phyloP scores from a whole-genome alignment of 495 filamentous ascomycete species.

The Sabuloglossum arenarium region DNA sequence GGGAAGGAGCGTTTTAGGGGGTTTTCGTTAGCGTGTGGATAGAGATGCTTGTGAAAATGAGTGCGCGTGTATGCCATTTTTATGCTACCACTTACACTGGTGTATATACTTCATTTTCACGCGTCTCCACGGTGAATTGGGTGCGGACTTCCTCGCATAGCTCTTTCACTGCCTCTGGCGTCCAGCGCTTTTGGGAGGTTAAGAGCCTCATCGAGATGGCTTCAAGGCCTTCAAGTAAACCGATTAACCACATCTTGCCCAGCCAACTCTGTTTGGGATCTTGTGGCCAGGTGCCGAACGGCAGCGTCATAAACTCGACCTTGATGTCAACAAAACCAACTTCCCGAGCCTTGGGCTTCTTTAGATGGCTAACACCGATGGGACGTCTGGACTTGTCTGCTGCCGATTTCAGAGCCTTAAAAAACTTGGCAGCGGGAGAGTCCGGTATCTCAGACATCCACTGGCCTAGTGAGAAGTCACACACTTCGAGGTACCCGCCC shows the following conservation, averaged over 20 bases:
- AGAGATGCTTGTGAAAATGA: too few species aligned
- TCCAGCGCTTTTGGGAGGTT: conserved; percentile 36
- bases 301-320: conserved; percentile 32
- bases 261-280: not conserved
- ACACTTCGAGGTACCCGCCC: conserved; percentile 29
- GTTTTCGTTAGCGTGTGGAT: too few species aligned
- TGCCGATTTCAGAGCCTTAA: conserved; percentile 21
- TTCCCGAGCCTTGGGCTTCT: conserved; percentile 25
- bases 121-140: conserved; percentile 23
- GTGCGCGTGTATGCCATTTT: not conserved
- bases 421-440: conserved; percentile 18
- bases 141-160: conserved; percentile 31
- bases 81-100: conserved; percentile 3
- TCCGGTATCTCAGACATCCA: conserved; percentile 14
- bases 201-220: conserved; percentile 35
- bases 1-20: not conserved
- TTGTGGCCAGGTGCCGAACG: conserved; percentile 31
- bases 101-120: not conserved
- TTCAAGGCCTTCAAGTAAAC: conserved; percentile 43
- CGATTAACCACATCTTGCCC: conserved; percentile 41
- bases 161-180: conserved; percentile 27
- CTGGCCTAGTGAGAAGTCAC: conserved; percentile 25
- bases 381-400: conserved; percentile 22
- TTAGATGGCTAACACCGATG: conserved; percentile 32
- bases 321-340: conserved; percentile 42